phyloP scores from a whole-genome alignment of 1,284 basidiomycete genomes.

The Cryptococcus maquisensis region DNA sequence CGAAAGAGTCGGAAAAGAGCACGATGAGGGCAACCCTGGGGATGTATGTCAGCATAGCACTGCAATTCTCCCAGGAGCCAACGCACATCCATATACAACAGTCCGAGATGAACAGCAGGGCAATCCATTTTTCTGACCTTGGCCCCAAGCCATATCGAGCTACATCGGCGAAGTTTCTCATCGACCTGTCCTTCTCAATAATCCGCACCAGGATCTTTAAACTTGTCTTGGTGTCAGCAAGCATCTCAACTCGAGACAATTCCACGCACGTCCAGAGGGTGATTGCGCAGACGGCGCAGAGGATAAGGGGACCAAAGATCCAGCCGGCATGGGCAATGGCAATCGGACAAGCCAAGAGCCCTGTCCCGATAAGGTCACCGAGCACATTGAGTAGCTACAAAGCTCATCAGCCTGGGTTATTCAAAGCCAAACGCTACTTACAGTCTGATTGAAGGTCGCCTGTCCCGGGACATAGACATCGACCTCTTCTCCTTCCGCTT shows the following conservation, averaged over 20 bases:
- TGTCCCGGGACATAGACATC: constrained; percentile 52
- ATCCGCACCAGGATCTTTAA: constrained; percentile 44
- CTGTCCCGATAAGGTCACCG: constrained; percentile 78
- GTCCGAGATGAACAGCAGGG: constrained; percentile 73
- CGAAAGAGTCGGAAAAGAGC: constrained; percentile 75
- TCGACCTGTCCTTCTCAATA: constrained; percentile 39
- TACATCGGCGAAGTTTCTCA: constrained; percentile 44
- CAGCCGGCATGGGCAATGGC: constrained; percentile 82
- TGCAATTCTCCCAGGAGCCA: background rate
- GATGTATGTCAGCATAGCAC: background rate
- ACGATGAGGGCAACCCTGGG: constrained; percentile 74
- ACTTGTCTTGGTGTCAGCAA: constrained; percentile 11
- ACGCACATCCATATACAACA: constrained; percentile 59
- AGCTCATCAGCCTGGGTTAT: background rate
- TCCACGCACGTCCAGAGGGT: constrained; percentile 76
- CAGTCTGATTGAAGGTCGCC: constrained; percentile 74
- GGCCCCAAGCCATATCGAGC: constrained; percentile 54
- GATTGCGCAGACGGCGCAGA: constrained; percentile 67
- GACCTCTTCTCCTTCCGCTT: constrained; percentile 26
- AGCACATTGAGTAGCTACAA: constrained; percentile 75
- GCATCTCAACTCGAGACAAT: background rate
- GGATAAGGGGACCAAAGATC: constrained; percentile 67
- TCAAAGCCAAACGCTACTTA: constrained; percentile 45
- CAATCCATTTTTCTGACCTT: constrained; percentile 62
- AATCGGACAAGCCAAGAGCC: constrained; percentile 80